Evolutionary conservation across 345 rosid genomes (phyloP).

Genomic region (Toxicodendron radicans): DNA sequence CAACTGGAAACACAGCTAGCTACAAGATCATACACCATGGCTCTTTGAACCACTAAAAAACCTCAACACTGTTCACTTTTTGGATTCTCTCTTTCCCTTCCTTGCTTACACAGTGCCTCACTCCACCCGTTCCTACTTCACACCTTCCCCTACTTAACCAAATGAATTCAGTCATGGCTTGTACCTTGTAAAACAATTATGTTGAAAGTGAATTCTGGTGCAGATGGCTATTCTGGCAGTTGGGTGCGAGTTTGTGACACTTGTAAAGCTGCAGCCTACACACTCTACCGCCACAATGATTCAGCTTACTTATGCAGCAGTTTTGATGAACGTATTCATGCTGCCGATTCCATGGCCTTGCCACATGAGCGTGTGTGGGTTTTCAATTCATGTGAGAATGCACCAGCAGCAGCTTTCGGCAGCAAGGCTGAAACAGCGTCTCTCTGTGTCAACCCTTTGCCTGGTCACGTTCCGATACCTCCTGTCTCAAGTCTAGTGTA

Average conservation of each 20-base stretch:
- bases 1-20: slow-evolving; percentile 38
- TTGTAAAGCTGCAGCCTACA: slow-evolving; percentile 40
- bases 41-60: slow-evolving; percentile 41
- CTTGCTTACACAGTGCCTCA: slow-evolving; percentile 22
- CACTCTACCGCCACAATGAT: slow-evolving; percentile 44
- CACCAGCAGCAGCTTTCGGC: slow-evolving; percentile 57
- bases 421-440: slow-evolving; percentile 82
- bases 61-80: slow-evolving; percentile 34
- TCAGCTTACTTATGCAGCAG: slow-evolving; percentile 59
- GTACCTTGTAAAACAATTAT: slow-evolving; percentile 16
- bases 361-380: slow-evolving; percentile 77
- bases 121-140: slow-evolving; percentile 20
- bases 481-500: slow-evolving; percentile 42
- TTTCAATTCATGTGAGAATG: slow-evolving; percentile 63
- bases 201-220: slow-evolving; percentile 22
- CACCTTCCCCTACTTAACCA: slow-evolving; percentile 15
- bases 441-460: slow-evolving; percentile 62
- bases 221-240: slow-evolving; percentile 21
- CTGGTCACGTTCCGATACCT: slow-evolving; percentile 56
- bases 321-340: slow-evolving; percentile 64
- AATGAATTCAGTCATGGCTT: slow-evolving; percentile 3
- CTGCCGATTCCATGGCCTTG: slow-evolving; percentile 67
- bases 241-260: slow-evolving; percentile 70
- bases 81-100: slow-evolving; percentile 37
- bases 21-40: slow-evolving; percentile 52